Evolutionary conservation across 2,329 filamentous ascomycete species (phyloP).

Genomic region (Ceratocystis alfenasii): DNA sequence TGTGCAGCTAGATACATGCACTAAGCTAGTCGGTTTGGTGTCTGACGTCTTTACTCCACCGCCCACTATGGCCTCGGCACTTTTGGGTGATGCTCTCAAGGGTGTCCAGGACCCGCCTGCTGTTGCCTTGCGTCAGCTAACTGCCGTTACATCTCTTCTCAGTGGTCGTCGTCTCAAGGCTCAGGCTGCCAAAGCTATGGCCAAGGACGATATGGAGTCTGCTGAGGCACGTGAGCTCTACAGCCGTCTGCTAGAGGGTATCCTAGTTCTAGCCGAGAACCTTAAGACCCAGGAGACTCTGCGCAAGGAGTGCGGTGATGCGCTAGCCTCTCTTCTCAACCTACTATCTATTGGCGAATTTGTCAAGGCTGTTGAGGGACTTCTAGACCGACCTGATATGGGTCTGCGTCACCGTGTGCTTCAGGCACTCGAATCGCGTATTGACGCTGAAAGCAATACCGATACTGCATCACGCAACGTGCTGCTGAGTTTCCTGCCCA

Average conservation of each 20-base stretch:
- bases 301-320: slow-evolving; percentile 51
- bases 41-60: slow-evolving; percentile 65
- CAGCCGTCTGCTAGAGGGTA: slow-evolving; percentile 53
- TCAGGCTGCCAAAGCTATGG: slow-evolving; percentile 46
- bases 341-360: slow-evolving; percentile 80
- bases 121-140: slow-evolving; percentile 43
- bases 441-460: slow-evolving; percentile 58
- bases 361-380: slow-evolving; percentile 70
- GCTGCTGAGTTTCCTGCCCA: slow-evolving; percentile 66
- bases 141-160: slow-evolving; percentile 46
- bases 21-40: slow-evolving; percentile 63
- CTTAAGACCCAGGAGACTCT: slow-evolving; percentile 46
- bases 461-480: slow-evolving; percentile 56
- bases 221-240: slow-evolving; percentile 58
- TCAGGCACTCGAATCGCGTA: slow-evolving; percentile 66
- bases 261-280: slow-evolving; percentile 53
- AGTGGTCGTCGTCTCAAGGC: slow-evolving; percentile 45
- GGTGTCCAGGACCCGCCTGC: slow-evolving; percentile 34
- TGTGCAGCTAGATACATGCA: slow-evolving; percentile 65
- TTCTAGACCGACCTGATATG: slow-evolving; percentile 65
- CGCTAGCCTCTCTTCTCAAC: slow-evolving; percentile 68
- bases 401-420: slow-evolving; percentile 69
- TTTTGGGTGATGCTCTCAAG: slow-evolving; percentile 43
- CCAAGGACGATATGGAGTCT: slow-evolving; percentile 52
- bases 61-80: slow-evolving; percentile 56